phyloP scores from a whole-genome alignment of 148 eudicot genomes.

The Chenopodium suecicum region DNA sequence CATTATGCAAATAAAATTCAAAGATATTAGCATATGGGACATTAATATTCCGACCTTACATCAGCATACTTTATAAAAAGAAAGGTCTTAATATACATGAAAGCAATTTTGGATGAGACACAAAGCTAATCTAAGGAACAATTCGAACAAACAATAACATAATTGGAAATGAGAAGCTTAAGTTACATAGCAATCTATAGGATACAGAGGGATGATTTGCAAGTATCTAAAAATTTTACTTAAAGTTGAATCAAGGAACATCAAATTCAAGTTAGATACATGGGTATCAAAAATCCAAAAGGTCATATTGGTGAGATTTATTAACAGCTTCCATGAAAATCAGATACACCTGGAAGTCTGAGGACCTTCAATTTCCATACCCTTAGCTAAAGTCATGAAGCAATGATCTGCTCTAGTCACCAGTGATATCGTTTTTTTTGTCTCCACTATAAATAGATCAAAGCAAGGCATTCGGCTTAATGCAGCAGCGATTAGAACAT shows the following conservation, averaged over 20 bases:
- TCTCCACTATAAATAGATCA: too few species aligned
- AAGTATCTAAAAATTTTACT: too few species aligned
- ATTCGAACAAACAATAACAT: neutral
- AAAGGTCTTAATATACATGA: neutral
- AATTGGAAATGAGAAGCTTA: neutral
- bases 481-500: neutral
- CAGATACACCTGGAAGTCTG: neutral
- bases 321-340: neutral
- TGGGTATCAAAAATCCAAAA: too few species aligned
- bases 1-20: conserved; percentile 5
- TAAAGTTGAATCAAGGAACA: neutral
- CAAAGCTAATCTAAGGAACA: neutral
- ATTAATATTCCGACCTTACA: neutral
- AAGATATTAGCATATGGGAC: neutral
- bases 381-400: neutral
- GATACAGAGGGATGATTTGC: neutral
- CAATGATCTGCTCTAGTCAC: too few species aligned
- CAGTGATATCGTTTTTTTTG: too few species aligned
- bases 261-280: neutral
- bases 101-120: neutral
- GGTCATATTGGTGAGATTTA: too few species aligned
- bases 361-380: neutral
- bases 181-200: neutral
- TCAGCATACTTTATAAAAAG: neutral
- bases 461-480: neutral